phyloP scores from a whole-genome alignment of 1,139 yeast genomes.

The Yamadazyma siamensis region DNA sequence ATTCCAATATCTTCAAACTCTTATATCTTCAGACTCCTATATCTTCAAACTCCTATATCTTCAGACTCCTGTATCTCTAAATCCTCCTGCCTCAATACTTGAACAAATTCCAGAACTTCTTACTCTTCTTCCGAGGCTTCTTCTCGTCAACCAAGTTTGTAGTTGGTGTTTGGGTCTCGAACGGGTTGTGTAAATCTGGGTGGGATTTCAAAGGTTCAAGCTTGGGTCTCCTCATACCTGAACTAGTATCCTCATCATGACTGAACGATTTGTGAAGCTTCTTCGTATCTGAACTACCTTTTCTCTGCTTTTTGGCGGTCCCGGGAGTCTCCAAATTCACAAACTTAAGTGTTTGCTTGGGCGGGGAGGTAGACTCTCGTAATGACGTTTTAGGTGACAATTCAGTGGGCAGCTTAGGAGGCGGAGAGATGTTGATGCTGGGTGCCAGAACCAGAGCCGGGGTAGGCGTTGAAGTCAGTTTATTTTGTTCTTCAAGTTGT shows the following conservation, averaged over 20 bases:
- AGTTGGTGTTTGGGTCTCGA: slow-evolving; percentile 1
- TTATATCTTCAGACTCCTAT: no score
- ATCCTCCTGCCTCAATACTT: slow-evolving; percentile 12
- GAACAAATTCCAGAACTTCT: slow-evolving; percentile 38
- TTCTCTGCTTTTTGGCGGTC: slow-evolving; percentile 5
- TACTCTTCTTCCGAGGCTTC: slow-evolving; percentile 22
- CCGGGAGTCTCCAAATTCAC: slow-evolving; percentile 21
- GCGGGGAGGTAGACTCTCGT: slow-evolving; percentile 8
- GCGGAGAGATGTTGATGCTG: slow-evolving; percentile 9
- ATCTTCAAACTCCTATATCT: no score
- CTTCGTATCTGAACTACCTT: slow-evolving; percentile 8
- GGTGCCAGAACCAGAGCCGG: background rate
- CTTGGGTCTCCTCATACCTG: slow-evolving; percentile 25
- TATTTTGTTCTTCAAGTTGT: slow-evolving; percentile 6
- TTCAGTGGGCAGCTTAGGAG: slow-evolving; percentile 7
- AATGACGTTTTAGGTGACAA: slow-evolving; percentile 1
- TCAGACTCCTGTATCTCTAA: no score
- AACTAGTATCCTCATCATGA: slow-evolving; percentile 20
- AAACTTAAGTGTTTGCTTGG: slow-evolving; percentile 22
- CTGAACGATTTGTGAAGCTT: slow-evolving; percentile 27
- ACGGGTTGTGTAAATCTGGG: slow-evolving; percentile 27
- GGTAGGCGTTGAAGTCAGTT: slow-evolving; percentile 7
- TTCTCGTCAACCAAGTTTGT: slow-evolving; percentile 15
- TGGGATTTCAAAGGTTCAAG: slow-evolving; percentile 40
- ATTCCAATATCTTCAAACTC: no score